Base-by-base conservation (phyloP, 2,329 filamentous ascomycete species). In the Phialocephala sp. region DNA sequence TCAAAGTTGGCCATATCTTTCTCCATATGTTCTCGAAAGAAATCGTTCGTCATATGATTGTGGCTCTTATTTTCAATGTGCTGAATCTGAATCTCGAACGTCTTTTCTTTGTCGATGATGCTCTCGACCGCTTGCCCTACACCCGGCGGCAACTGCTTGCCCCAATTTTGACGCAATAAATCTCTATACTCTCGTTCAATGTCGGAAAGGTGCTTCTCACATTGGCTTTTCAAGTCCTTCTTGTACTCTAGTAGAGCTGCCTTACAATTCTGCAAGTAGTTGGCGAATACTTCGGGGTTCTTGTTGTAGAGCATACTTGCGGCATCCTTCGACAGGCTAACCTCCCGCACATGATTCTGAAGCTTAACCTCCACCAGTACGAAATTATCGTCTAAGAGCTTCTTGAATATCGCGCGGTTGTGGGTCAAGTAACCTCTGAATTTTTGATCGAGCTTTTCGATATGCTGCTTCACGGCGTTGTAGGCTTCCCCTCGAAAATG, bases 201-300 rank as follows among this genome's bases (percentile, higher is more conserved):
- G 18, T 66, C 56, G 15, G 36, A 22, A 20, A 63, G 47, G 8
- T 62, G 60, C 18, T 57, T 59, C 12, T 36, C 43, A 18, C 55
- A 66, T 50, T 66, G 64, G 3, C 8, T 27, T 45, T 60, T 62
- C 60, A 66, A 35, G 8, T 59, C 60, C 9, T 12, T n/a, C 36
- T 54, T 54, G 15, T 58, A 62, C 14, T 54, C 32, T 15, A 35
- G 18, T 8, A 65, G 35, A 4, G 32, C 6, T 32, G 35, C 1
- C 20, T 18, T n/a, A 35, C 59, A 61, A 4, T 45, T 39, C 11
- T n/a, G 9, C 39, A 56, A 15, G 84, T 81, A 66, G 12, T 64
- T 37, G 2, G 52, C 11, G 11, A 12, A 39, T 12, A 59, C 32
- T 22, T 14, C 11, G 8, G 32, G 4, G 24, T 39, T 8, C 3